These are phyloP conservation scores for Pythium myriotylum DNA, from an alignment of 352 stramenopile species.

Conservation along the genomic window DNA sequence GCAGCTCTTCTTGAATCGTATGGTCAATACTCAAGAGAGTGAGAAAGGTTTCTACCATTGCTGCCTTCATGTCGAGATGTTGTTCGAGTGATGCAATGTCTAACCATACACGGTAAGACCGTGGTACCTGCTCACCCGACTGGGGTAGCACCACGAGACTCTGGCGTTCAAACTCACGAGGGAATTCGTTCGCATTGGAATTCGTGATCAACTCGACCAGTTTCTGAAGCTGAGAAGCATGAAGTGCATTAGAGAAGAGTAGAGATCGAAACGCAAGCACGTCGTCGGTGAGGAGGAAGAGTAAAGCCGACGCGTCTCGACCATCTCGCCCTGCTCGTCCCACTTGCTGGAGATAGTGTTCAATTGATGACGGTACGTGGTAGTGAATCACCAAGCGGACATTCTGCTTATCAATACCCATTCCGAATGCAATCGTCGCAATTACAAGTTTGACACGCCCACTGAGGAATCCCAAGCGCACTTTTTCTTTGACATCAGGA, in stretches of 20 bases:
- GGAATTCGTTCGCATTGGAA: background rate
- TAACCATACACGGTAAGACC: slow-evolving; percentile 31
- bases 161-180: slow-evolving; percentile 1
- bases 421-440: slow-evolving; percentile 97
- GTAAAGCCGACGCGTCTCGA: slow-evolving; percentile 61
- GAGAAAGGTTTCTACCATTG: slow-evolving; percentile 79
- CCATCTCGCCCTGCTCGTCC: slow-evolving; percentile 95
- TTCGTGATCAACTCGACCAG: slow-evolving; percentile 48
- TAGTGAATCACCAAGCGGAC: slow-evolving; percentile 98
- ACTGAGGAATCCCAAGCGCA: slow-evolving; percentile 85
- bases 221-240: slow-evolving; percentile 48
- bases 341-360: slow-evolving; percentile 98
- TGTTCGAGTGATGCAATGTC: slow-evolving; percentile 63
- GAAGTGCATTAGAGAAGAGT: slow-evolving; percentile 68
- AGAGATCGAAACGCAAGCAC: slow-evolving; percentile 72
- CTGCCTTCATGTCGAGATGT: slow-evolving; percentile 71
- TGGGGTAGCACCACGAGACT: slow-evolving; percentile 6
- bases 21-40: slow-evolving; percentile 37
- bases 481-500: slow-evolving; percentile 72
- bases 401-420: slow-evolving; percentile 99
- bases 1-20: slow-evolving; percentile 15
- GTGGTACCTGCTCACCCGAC: background rate
- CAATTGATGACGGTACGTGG: slow-evolving; percentile 95
- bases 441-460: slow-evolving; percentile 91
- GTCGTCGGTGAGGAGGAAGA: slow-evolving; percentile 73